Conservation (phyloP, 257 asterid species). For the Echites panduratus region DNA sequence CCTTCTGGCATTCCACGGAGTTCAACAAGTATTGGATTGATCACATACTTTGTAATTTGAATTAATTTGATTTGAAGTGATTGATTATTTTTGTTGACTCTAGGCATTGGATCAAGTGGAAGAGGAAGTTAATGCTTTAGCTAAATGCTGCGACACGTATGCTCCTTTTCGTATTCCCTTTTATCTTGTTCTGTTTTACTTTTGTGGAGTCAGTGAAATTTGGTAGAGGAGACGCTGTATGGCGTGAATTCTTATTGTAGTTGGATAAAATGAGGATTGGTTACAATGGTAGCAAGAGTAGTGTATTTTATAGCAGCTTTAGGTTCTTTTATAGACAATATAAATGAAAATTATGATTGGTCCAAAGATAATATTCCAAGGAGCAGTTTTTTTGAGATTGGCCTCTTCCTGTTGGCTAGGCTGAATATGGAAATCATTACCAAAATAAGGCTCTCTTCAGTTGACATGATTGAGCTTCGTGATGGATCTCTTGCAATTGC, state of each 20-base stretch:
- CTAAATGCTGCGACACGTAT: conserved; percentile 89
- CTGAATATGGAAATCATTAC: neutral
- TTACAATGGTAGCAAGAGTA: neutral
- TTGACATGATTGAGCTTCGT: neutral
- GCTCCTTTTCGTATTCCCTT: neutral
- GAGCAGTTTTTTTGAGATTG: neutral
- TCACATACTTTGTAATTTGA: neutral
- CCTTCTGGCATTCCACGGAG: conserved; percentile 68
- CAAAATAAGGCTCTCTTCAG: neutral
- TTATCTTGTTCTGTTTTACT: conserved; percentile 13
- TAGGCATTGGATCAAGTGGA: conserved; percentile 93
- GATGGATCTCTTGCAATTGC: neutral
- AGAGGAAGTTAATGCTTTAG: conserved; percentile 84
- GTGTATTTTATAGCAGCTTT: neutral
- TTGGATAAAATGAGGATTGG: neutral
- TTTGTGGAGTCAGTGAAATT: neutral
- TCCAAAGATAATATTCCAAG: neutral
- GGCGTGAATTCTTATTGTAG: neutral
- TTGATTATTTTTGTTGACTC: conserved; percentile 4
- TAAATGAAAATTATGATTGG: neutral
- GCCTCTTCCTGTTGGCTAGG: no score
- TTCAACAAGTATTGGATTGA: conserved; percentile 54
- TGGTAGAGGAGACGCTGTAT: neutral
- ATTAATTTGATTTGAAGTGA: neutral
- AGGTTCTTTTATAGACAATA: neutral